Evolutionary conservation across 805 yeast genomes (phyloP).

Genomic region (Candida berthetii): DNA sequence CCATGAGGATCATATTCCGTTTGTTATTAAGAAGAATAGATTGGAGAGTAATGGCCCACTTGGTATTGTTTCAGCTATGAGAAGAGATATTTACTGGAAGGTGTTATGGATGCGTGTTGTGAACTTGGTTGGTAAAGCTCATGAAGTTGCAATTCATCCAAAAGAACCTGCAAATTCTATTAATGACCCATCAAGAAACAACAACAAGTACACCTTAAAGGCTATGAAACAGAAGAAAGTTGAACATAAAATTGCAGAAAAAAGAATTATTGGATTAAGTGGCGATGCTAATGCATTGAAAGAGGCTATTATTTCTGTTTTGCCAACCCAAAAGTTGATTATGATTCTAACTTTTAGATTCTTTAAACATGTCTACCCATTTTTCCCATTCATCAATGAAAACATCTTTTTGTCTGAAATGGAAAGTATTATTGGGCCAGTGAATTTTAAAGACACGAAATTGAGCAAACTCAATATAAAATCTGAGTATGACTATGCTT

Average conservation of each 20-base stretch:
- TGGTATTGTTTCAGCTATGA: constrained; percentile 40
- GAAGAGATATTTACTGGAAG: constrained; percentile 36
- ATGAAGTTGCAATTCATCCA: background rate
- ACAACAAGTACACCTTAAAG: background rate
- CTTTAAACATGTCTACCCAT: constrained; percentile 18
- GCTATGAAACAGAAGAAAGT: background rate
- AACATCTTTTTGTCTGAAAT: constrained; percentile 13
- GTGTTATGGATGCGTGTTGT: constrained; percentile 27
- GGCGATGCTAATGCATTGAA: background rate
- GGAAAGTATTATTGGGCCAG: constrained; percentile 7
- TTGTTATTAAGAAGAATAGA: constrained; percentile 32
- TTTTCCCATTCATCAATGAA: constrained; percentile 18
- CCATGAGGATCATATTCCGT: constrained; percentile 35
- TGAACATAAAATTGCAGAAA: background rate
- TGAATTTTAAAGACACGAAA: constrained; percentile 1
- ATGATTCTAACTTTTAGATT: constrained; percentile 15
- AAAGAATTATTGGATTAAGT: background rate
- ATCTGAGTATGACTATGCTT: constrained; percentile 15
- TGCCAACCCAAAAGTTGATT: constrained; percentile 12
- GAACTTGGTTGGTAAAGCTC: constrained; percentile 8
- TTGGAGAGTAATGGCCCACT: constrained; percentile 46
- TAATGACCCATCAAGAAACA: background rate
- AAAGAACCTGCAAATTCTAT: background rate
- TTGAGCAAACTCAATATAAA: constrained; percentile 4
- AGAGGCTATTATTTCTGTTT: constrained; percentile 5